Percentiles rank a stretch among this genome's conserved stretches.
Conservation (phyloP, 2,329 filamentous ascomycete species). For the Graphilbum sp. region DNA sequence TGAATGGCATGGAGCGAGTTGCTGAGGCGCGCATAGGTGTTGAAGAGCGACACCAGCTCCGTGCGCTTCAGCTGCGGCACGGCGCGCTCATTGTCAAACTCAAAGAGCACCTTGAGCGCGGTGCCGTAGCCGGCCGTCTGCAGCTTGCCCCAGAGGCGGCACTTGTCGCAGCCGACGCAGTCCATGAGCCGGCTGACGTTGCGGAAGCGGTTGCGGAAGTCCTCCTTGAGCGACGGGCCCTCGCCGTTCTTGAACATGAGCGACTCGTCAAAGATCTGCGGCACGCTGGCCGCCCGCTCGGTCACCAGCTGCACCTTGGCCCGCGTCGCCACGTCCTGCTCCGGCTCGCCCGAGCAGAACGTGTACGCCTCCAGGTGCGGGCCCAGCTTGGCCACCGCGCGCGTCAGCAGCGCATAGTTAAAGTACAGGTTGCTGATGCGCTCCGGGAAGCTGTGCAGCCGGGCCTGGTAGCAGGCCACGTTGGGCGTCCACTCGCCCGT, state of each 20-base stretch:
- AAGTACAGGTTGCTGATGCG: slow-evolving; percentile 97
- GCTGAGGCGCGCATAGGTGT: slow-evolving; percentile 78
- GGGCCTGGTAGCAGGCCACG: slow-evolving; percentile 67
- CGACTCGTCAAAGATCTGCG: slow-evolving; percentile 82
- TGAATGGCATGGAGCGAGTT: slow-evolving; percentile 62
- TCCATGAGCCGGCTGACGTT: slow-evolving; percentile 97
- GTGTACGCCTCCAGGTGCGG: slow-evolving; percentile 67
- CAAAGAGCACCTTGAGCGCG: slow-evolving; percentile 88
- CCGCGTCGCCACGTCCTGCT: slow-evolving; percentile 65
- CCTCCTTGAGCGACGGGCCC: slow-evolving; percentile 72
- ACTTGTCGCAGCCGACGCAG: slow-evolving; percentile 97
- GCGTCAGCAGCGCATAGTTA: slow-evolving; percentile 91
- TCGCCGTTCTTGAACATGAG: slow-evolving; percentile 81
- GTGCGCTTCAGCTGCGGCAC: slow-evolving; percentile 64
- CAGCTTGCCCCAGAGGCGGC: slow-evolving; percentile 91
- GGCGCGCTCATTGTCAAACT: slow-evolving; percentile 55
- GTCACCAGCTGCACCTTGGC: slow-evolving; percentile 67
- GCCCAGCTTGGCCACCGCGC: slow-evolving; percentile 79
- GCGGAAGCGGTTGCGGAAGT: slow-evolving; percentile 92
- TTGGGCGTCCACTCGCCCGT: slow-evolving; percentile 91
- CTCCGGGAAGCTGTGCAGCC: slow-evolving; percentile 75
- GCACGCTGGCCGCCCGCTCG: slow-evolving; percentile 48
- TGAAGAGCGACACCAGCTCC: slow-evolving; percentile 85
- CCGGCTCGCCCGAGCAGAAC: slow-evolving; percentile 76
- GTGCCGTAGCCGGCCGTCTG: slow-evolving; percentile 92